phyloP scores from a whole-genome alignment of 495 filamentous ascomycete species.

The Poronia punctata region DNA sequence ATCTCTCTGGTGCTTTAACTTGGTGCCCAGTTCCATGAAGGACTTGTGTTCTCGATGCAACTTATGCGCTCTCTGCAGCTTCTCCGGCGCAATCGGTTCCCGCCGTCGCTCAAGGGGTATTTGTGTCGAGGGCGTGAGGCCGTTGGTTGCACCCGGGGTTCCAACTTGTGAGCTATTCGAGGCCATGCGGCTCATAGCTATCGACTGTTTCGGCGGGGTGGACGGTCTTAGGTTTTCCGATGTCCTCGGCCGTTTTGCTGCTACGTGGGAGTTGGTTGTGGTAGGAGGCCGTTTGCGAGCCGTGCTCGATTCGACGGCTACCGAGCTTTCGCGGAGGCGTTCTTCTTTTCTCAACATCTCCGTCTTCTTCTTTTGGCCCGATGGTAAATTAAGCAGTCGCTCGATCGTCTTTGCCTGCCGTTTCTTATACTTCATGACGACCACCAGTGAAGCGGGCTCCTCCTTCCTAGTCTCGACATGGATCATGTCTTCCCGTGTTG shows the following conservation, averaged over 20 bases:
- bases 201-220: slow-evolving; percentile 40
- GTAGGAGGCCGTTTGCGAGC: slow-evolving; percentile 38
- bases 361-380: slow-evolving; percentile 26
- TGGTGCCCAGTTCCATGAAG: slow-evolving; percentile 27
- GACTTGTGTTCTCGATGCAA: slow-evolving; percentile 16
- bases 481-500: slow-evolving; percentile 22
- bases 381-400: slow-evolving; percentile 37
- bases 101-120: slow-evolving; percentile 25
- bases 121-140: slow-evolving; percentile 31
- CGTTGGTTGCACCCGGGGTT: slow-evolving; percentile 33
- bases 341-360: slow-evolving; percentile 31
- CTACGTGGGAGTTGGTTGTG: slow-evolving; percentile 22
- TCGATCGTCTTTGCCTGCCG: slow-evolving; percentile 32
- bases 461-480: slow-evolving; percentile 25
- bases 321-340: slow-evolving; percentile 28
- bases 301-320: slow-evolving; percentile 31
- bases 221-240: slow-evolving; percentile 23
- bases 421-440: slow-evolving; percentile 37
- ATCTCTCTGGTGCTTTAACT: slow-evolving; percentile 41
- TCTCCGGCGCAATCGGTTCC: slow-evolving; percentile 17
- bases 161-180: slow-evolving; percentile 38
- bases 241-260: slow-evolving; percentile 27
- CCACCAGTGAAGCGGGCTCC: slow-evolving; percentile 15
- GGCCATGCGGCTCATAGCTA: slow-evolving; percentile 39
- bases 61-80: slow-evolving; percentile 16